A percentile compares a stretch with the other conserved stretches of the same genome.
Conservation (phyloP, 176 grass and related monocot genomes). For the Puya raimondii region DNA sequence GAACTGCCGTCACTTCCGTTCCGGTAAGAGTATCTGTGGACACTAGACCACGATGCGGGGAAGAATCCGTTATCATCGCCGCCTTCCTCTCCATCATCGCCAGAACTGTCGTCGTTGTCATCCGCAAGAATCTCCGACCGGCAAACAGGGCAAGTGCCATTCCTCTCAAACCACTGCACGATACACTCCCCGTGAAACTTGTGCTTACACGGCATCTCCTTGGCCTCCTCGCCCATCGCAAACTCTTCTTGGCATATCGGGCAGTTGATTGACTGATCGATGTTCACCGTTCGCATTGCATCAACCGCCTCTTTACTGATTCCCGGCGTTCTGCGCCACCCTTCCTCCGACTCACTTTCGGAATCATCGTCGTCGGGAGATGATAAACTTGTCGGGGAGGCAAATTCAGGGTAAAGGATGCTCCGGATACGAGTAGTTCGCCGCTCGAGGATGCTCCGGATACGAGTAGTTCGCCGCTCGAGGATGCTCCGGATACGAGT, state of each 20-base stretch:
- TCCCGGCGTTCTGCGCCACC: neutral
- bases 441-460: too few relatives aligned
- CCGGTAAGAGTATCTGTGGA: too few relatives aligned
- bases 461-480: too few relatives aligned
- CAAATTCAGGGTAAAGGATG: too few relatives aligned
- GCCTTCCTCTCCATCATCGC: neutral
- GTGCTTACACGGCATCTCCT: conserved; percentile 10
- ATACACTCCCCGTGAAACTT: conserved; percentile 4
- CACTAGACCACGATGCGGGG: too few relatives aligned
- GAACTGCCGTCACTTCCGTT: too few relatives aligned
- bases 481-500: too few relatives aligned
- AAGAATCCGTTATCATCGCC: neutral
- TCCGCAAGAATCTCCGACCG: neutral
- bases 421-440: too few relatives aligned
- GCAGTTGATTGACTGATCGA: neutral
- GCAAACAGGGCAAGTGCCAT: neutral
- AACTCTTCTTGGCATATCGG: neutral
- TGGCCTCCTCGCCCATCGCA: neutral
- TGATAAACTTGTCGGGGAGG: too few relatives aligned
- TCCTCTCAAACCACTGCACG: neutral
- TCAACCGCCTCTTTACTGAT: conserved; percentile 2
- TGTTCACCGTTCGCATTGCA: conserved; percentile 1
- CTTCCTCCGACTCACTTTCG: too few relatives aligned
- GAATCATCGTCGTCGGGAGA: too few relatives aligned
- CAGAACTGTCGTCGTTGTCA: too few relatives aligned